Percentiles rank a stretch among this genome's conserved stretches.
Conservation (phyloP, 768 basidiomycete genomes). For the Suillus tomentosus region DNA sequence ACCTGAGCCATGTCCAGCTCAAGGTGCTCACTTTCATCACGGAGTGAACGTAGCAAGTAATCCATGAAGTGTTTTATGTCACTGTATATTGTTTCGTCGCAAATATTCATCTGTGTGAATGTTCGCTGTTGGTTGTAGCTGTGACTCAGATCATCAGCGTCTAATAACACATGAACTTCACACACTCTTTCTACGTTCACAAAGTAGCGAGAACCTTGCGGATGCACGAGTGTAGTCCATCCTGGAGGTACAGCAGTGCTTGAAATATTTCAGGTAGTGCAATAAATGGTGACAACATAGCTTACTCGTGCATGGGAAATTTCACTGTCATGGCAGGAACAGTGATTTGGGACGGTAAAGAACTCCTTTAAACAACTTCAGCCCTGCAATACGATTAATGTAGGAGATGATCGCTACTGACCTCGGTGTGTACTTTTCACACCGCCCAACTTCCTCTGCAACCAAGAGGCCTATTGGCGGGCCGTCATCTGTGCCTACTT, state of each 20-base stretch:
- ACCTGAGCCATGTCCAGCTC: slow-evolving; percentile 27
- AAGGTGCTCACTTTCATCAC: slow-evolving; percentile 19
- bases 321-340: slow-evolving; percentile 9
- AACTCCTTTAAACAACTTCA: background rate
- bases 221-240: slow-evolving; percentile 22
- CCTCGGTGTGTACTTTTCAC: slow-evolving; percentile 10
- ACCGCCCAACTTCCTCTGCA: slow-evolving; percentile 16
- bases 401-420: background rate
- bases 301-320: slow-evolving; percentile 10
- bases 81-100: slow-evolving; percentile 31
- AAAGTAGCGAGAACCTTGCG: slow-evolving; percentile 6
- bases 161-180: background rate
- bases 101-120: slow-evolving; percentile 58
- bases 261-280: background rate
- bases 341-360: background rate
- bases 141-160: background rate
- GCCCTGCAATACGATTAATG: background rate
- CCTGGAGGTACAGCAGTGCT: slow-evolving; percentile 16
- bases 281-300: background rate
- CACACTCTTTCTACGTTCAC: background rate
- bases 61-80: slow-evolving; percentile 39
- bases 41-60: slow-evolving; percentile 24
- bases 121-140: slow-evolving; percentile 38
- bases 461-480: slow-evolving; percentile 27
- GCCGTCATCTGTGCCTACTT: background rate